Conservation (phyloP, 176 grass and related monocot genomes). For the Juncus effusus region DNA sequence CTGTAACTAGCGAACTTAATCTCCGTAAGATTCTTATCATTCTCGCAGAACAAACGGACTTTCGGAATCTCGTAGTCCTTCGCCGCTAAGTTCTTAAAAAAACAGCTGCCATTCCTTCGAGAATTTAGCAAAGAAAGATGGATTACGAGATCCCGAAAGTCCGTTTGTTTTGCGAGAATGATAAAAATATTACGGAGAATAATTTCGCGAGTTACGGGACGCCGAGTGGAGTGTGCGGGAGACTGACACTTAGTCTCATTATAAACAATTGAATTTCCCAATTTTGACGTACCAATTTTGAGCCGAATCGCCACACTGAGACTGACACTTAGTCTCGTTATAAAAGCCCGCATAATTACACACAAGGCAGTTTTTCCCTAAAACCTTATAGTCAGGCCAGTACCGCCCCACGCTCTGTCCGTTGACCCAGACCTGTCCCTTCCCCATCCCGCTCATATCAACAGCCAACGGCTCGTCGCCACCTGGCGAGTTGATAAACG, state of each 20-base stretch:
- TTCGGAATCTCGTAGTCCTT: constrained; percentile 78
- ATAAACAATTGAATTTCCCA: constrained; percentile 13
- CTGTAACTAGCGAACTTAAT: constrained; percentile 98
- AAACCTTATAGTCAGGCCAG: constrained; percentile 78
- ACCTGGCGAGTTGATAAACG: constrained; percentile 88
- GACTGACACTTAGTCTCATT: constrained; percentile 53
- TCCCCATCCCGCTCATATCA: constrained; percentile 93
- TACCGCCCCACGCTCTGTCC: constrained; percentile 87
- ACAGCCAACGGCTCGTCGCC: constrained; percentile 91
- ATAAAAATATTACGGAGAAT: no score
- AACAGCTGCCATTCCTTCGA: constrained; percentile 79
- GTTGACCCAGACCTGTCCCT: constrained; percentile 96
- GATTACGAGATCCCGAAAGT: no score
- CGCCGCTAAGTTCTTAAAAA: constrained; percentile 77
- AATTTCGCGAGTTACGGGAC: no score
- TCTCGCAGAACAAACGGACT: constrained; percentile 66
- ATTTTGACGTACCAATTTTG: constrained; percentile 64
- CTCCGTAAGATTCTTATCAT: constrained; percentile 65
- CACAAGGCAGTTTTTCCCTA: constrained; percentile 42
- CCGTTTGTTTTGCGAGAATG: no score
- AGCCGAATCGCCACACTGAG: constrained; percentile 87
- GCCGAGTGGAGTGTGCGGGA: constrained; percentile 42
- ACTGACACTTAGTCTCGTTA: constrained; percentile 77
- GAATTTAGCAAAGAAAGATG: constrained; percentile 67
- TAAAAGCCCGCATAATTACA: constrained; percentile 86